Conservation (phyloP, 1,139 yeast genomes). For the Entelexis sorbosivorans region DNA sequence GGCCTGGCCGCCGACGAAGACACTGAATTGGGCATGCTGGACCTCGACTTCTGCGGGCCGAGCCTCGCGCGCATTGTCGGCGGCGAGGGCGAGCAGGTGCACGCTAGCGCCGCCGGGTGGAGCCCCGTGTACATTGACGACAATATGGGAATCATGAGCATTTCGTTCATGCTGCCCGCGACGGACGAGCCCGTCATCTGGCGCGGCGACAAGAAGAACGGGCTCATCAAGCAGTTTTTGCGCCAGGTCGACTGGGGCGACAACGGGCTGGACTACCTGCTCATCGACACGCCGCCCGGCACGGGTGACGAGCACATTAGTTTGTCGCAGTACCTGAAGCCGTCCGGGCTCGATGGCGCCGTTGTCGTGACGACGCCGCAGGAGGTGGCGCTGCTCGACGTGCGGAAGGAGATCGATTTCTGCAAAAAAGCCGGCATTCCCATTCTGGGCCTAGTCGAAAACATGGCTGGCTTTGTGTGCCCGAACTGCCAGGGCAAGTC, state of each 20-base stretch:
- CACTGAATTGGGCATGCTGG: conserved; percentile 90
- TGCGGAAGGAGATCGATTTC: conserved; percentile 89
- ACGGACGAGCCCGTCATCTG: conserved; percentile 90
- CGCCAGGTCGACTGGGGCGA: conserved; percentile 96
- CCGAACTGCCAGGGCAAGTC: conserved; percentile 88
- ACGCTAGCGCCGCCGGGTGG: conserved; percentile 88
- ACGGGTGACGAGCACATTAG: conserved; percentile 95
- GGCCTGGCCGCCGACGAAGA: conserved; percentile 89
- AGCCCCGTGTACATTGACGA: conserved; percentile 94
- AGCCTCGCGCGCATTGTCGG: conserved; percentile 93
- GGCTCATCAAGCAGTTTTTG: conserved; percentile 82
- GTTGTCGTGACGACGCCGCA: conserved; percentile 94
- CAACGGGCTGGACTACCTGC: conserved; percentile 55
- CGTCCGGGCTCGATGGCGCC: conserved; percentile 91
- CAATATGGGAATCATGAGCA: conserved; percentile 89
- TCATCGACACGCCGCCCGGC: conserved; percentile 97
- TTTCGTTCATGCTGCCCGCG: conserved; percentile 89
- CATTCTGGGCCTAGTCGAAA: conserved; percentile 83
- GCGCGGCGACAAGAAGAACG: conserved; percentile 94
- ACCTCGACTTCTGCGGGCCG: conserved; percentile 95
- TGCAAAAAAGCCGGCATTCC: conserved; percentile 82
- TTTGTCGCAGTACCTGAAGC: conserved; percentile 77
- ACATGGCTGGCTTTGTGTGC: conserved; percentile 97
- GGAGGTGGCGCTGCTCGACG: conserved; percentile 90
- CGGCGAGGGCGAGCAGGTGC: conserved; percentile 75